Base-by-base conservation (phyloP, 495 filamentous ascomycete genomes). In the Neohortaea acidophila region DNA sequence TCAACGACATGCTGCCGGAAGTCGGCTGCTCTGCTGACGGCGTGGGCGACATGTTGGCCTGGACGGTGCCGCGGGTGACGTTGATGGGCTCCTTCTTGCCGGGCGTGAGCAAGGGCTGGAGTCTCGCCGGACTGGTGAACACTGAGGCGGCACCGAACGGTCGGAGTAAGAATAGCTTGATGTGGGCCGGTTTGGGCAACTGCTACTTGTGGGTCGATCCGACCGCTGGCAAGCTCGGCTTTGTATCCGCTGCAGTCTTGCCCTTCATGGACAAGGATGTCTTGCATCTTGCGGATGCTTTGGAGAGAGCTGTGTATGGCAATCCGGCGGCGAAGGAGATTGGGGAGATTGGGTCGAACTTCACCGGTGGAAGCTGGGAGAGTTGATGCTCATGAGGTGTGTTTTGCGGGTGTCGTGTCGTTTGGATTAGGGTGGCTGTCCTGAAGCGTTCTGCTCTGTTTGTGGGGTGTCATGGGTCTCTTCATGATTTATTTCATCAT, bases 1-100 rank as follows among this genome's bases (percentile, higher is more conserved):
- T 34, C 32, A 34, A 15, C 4, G 32, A 34, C 32, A 34, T 34
- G 32, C 32, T 34, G 14, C 32, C 32, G 19, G 5, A 34, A 21
- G 32, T 34, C 15, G 32, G 32, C 15, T 34, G 32, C 19, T 34
- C 32, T 7, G 13, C 4, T 13, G 32, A 19, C 3, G 32, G 32
- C 8, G 32, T 34, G 10, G 32, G 32, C 7, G 19, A 19, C 17
- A 21, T 34, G 3, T 20, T 20, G 32, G 9, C 15, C 15, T n/a
- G n/a, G n/a, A 34, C 17, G 10, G 15, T 34, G 8, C 10, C 32
- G 4, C 4, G 3, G 3, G 32, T 34, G 4, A 34, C 17, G 10
- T 34, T 15, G 7, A 15, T 9, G 14, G 32, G 32, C 6, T 12
- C 14, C 10, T 4, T 34, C 4, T 4, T 34, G 17, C 32, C 32